These are phyloP conservation scores for Neopestalotiopsis sp. DNA, from an alignment of 2,329 filamentous ascomycete species.

Conservation along the genomic window DNA sequence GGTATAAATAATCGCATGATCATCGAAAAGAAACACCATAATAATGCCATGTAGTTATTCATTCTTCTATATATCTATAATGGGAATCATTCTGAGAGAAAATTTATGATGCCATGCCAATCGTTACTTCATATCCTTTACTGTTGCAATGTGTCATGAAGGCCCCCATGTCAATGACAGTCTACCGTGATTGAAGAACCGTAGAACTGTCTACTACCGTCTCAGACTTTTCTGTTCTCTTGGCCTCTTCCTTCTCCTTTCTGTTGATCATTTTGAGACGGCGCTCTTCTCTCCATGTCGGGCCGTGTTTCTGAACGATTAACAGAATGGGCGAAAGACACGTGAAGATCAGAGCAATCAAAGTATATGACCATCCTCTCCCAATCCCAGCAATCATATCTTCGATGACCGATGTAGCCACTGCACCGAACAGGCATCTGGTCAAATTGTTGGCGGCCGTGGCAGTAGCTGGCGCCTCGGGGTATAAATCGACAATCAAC, in stretches of 20 bases:
- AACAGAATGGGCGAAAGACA: conserved; percentile 54
- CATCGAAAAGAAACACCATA: too few relatives aligned
- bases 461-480: conserved; percentile 64
- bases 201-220: not conserved
- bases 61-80: not conserved
- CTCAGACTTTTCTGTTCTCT: conserved; percentile 28
- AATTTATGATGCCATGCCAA: not conserved
- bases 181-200: not conserved
- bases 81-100: not conserved
- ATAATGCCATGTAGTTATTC: too few relatives aligned
- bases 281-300: conserved; percentile 57
- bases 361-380: conserved; percentile 67
- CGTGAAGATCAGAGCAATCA: conserved; percentile 58
- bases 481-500: conserved; percentile 68
- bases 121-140: not conserved
- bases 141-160: not conserved
- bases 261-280: conserved; percentile 43
- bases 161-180: not conserved
- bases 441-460: conserved; percentile 70
- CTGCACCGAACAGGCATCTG: conserved; percentile 66
- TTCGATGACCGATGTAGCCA: conserved; percentile 63
- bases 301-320: conserved; percentile 54
- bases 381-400: conserved; percentile 63
- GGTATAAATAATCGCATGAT: too few relatives aligned
- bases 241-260: conserved; percentile 37